Conservation (phyloP, 805 yeast species). For the Cyberlindnera amylophila region DNA sequence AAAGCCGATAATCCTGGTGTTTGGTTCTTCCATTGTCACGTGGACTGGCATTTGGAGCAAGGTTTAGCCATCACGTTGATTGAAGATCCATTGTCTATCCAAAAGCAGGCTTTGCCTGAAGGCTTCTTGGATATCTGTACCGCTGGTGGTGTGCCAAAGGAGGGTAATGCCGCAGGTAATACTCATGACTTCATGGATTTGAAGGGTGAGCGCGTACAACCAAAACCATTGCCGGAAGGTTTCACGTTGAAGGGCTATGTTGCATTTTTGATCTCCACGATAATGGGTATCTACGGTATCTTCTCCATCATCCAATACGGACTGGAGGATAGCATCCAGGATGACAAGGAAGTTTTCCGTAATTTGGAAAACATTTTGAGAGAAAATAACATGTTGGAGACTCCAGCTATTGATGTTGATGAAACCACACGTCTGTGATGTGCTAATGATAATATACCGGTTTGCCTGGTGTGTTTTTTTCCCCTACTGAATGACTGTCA, state of each 20-base stretch:
- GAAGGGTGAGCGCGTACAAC: slow-evolving; percentile 57
- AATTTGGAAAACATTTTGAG: slow-evolving; percentile 35
- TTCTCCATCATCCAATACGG: slow-evolving; percentile 60
- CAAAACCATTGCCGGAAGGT: slow-evolving; percentile 61
- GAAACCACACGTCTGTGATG: slow-evolving; percentile 10
- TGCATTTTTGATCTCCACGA: slow-evolving; percentile 52
- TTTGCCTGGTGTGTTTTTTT: no score
- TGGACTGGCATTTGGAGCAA: slow-evolving; percentile 97
- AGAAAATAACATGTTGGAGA: slow-evolving; percentile 23
- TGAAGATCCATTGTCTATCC: slow-evolving; percentile 75
- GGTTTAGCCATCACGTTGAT: slow-evolving; percentile 79
- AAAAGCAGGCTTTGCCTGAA: slow-evolving; percentile 39
- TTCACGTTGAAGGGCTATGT: slow-evolving; percentile 68
- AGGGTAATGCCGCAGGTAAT: slow-evolving; percentile 77
- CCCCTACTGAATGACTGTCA: no score
- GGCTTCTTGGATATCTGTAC: slow-evolving; percentile 50
- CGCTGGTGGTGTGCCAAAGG: slow-evolving; percentile 39
- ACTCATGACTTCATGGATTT: slow-evolving; percentile 48
- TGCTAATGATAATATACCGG: no score
- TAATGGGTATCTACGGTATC: slow-evolving; percentile 58
- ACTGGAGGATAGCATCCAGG: slow-evolving; percentile 53
- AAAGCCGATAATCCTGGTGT: slow-evolving; percentile 95
- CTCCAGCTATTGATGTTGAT: slow-evolving; percentile 6
- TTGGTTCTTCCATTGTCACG: slow-evolving; percentile 98
- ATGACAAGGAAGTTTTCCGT: slow-evolving; percentile 39